Percentiles rank a stretch among this genome's conserved stretches.
Conservation (phyloP, 2,329 filamentous ascomycete species). For the Aureobasidium vineae region DNA sequence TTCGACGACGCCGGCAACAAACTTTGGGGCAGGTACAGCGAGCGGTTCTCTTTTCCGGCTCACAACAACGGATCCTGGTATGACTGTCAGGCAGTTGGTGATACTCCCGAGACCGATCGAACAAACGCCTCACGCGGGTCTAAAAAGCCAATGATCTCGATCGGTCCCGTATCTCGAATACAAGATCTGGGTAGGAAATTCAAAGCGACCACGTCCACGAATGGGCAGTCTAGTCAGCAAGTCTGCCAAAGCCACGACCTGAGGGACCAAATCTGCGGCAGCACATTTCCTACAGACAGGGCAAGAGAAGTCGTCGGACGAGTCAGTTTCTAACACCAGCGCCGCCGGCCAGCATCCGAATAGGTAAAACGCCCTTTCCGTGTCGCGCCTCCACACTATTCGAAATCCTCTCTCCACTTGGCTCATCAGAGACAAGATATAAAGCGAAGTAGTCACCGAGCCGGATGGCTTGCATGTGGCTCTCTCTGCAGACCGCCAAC, state of each 20-base stretch:
- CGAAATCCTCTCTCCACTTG: background rate
- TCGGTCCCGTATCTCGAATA: background rate
- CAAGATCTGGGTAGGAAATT: background rate
- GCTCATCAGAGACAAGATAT: background rate
- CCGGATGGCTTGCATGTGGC: constrained; percentile 4
- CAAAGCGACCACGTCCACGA: constrained; percentile 8
- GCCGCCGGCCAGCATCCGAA: constrained; percentile 9
- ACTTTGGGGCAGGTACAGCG: constrained; percentile 15
- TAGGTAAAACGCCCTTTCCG: background rate
- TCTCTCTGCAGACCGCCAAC: background rate
- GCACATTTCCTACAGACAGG: background rate
- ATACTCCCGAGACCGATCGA: constrained; percentile 16
- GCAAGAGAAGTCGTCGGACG: constrained; percentile 10
- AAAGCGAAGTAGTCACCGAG: background rate
- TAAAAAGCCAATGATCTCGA: background rate
- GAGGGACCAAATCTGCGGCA: background rate
- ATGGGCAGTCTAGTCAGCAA: background rate
- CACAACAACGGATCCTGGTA: background rate
- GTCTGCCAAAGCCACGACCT: background rate
- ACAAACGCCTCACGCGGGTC: constrained; percentile 12
- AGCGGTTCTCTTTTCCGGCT: constrained; percentile 4
- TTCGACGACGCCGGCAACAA: constrained; percentile 11
- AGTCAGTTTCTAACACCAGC: constrained; percentile 7
- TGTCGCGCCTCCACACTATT: constrained; percentile 1
- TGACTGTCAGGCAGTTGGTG: constrained; percentile 15